Conservation (phyloP, 2,329 filamentous ascomycete genomes). For the Dactylellina haptotyla region DNA sequence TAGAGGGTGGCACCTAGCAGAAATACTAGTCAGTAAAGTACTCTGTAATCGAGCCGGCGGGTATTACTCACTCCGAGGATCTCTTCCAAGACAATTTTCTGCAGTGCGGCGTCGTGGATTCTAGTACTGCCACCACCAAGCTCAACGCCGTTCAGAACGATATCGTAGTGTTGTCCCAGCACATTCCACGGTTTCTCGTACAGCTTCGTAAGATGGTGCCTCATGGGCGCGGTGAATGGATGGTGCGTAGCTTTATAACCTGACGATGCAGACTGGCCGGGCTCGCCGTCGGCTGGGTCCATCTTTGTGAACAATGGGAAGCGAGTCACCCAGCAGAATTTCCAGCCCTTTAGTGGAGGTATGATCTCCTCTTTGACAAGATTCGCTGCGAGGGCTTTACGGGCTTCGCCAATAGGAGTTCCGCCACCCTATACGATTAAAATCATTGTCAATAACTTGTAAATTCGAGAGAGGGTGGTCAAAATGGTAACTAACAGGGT, state of each 20-base stretch:
- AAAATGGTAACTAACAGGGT: slow-evolving; percentile 33
- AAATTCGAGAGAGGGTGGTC: neutral
- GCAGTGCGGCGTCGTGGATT: slow-evolving; percentile 85
- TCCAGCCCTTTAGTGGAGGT: slow-evolving; percentile 55
- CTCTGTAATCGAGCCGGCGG: too few species aligned
- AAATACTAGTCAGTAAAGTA: neutral
- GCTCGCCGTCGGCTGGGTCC: slow-evolving; percentile 69
- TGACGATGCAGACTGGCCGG: slow-evolving; percentile 81
- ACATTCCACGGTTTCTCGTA: slow-evolving; percentile 76
- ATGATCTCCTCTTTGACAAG: slow-evolving; percentile 8
- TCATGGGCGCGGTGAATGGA: slow-evolving; percentile 89
- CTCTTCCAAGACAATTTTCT: slow-evolving; percentile 84
- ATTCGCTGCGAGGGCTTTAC: slow-evolving; percentile 10
- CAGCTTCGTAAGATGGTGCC: slow-evolving; percentile 78
- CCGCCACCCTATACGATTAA: slow-evolving; percentile 29
- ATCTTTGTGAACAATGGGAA: slow-evolving; percentile 90
- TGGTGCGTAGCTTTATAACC: slow-evolving; percentile 91
- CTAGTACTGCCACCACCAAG: slow-evolving; percentile 91
- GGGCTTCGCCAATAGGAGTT: slow-evolving; percentile 22
- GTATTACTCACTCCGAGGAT: slow-evolving; percentile 70
- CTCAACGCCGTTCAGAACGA: slow-evolving; percentile 94
- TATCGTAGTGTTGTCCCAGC: slow-evolving; percentile 89
- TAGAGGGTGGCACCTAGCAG: slow-evolving; percentile 70
- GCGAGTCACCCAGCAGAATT: slow-evolving; percentile 84
- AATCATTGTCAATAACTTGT: neutral